Evolutionary conservation across 2,329 filamentous ascomycete species (phyloP).

Genomic region (Septoria linicola): DNA sequence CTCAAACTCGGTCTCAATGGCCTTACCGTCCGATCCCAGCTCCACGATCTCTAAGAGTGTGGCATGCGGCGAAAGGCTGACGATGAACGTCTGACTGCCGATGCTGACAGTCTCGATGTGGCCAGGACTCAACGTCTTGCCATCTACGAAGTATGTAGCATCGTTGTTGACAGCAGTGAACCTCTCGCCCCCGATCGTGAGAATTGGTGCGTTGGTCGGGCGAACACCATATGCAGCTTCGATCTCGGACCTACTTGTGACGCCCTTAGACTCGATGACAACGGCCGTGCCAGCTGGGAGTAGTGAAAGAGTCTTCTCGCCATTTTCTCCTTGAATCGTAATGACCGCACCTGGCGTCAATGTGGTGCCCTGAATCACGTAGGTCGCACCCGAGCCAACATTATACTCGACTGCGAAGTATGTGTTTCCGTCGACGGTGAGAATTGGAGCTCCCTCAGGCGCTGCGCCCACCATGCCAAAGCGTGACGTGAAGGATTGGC

Average conservation of each 20-base stretch:
- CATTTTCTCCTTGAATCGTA: conserved; percentile 26
- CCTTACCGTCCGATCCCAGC: conserved; percentile 35
- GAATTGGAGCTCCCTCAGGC: conserved; percentile 26
- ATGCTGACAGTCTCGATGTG: conserved; percentile 34
- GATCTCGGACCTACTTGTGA: conserved; percentile 32
- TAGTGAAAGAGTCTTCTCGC: conserved; percentile 37
- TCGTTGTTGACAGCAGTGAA: conserved; percentile 35
- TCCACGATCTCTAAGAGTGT: conserved; percentile 40
- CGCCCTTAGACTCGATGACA: conserved; percentile 19
- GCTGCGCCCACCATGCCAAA: conserved; percentile 23
- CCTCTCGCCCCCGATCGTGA: conserved; percentile 34
- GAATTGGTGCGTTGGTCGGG: conserved; percentile 32
- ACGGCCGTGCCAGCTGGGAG: conserved; percentile 37
- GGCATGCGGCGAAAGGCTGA: conserved; percentile 38
- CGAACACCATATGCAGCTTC: conserved; percentile 28
- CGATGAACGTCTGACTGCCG: conserved; percentile 31
- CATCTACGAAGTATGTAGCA: conserved; percentile 42
- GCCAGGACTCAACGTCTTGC: conserved; percentile 42
- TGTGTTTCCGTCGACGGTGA: conserved; percentile 31
- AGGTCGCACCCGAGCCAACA: conserved; percentile 35
- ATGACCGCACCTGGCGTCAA: conserved; percentile 41
- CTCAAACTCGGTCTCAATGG: conserved; percentile 34
- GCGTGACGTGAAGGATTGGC: conserved; percentile 28
- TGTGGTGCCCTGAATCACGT: conserved; percentile 39
- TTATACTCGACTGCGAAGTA: conserved; percentile 32